These are phyloP conservation scores for Lentinula novae-zelandiae DNA, from an alignment of 1,284 basidiomycete genomes.

Conservation along the genomic window DNA sequence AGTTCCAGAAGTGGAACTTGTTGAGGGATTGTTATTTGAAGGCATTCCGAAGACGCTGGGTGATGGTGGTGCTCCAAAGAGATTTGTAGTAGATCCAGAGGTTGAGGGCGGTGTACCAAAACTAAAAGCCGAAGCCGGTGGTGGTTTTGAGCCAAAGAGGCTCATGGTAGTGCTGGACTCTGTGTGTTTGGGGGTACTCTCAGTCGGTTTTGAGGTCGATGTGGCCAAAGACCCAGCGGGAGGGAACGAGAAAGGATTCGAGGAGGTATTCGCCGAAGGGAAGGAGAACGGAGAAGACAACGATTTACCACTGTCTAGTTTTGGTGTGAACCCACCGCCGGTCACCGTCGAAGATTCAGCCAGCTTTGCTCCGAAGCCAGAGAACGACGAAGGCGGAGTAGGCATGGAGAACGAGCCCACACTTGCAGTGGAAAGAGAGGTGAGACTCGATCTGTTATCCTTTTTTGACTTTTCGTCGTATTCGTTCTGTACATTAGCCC, in stretches of 20 bases:
- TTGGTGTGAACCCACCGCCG: constrained; percentile 19
- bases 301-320: constrained; percentile 15
- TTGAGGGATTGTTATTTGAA: constrained; percentile 3
- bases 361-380: constrained; percentile 21
- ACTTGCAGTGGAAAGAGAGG: constrained; percentile 16
- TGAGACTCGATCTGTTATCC: neutral
- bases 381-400: constrained; percentile 35
- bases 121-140: constrained; percentile 1
- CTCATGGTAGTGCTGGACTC: constrained; percentile 4
- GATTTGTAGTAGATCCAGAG: neutral
- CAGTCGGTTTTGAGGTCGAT: neutral
- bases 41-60: constrained; percentile 16
- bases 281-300: constrained; percentile 17
- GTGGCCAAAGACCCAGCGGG: neutral
- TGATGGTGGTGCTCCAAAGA: constrained; percentile 7
- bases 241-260: neutral
- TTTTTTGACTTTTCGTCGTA: constrained; percentile 40
- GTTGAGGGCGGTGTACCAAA: constrained; percentile 10
- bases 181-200: constrained; percentile 1
- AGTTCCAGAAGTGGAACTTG: constrained; percentile 12
- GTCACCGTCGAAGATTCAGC: constrained; percentile 10
- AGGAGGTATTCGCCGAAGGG: constrained; percentile 16
- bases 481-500: constrained; percentile 55
- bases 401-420: constrained; percentile 33
- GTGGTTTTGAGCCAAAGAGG: constrained; percentile 11